Base-by-base conservation (phyloP, 331 rosid species). In the Cydonia oblonga region DNA sequence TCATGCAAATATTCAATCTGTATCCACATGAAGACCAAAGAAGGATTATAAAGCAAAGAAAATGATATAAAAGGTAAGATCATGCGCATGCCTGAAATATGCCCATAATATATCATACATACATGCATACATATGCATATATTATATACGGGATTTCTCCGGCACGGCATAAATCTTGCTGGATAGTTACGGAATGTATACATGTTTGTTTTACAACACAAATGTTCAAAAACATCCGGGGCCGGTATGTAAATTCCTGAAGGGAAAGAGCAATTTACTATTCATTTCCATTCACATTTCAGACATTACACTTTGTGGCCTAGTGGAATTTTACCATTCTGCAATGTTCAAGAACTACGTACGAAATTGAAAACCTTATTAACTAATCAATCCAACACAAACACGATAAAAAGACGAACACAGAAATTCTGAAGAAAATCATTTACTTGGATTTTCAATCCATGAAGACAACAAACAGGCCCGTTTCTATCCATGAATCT, bases 401-500 rank as follows among this genome's bases (percentile, higher is more conserved):
- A 69, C 78, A 73, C 71, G 77, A n/a, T 52, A 30, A 53, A 71
- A 42, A 46, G 9, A 35, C 79, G 69, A 20, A 68, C 64, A 77
- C 44, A 63, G 42, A 84, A 73, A 68, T 66, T 57, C 64, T 57
- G 75, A 6, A 33, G 38, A 83, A 76, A 78, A 80, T 79, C 68
- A 68, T 69, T 76, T 56, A 60, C 70, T 69, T n/a, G n/a, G n/a
- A n/a, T n/a, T n/a, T n/a, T n/a, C n/a, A n/a, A n/a, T n/a, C n/a
- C n/a, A n/a, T n/a, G n/a, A n/a, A n/a, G n/a, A n/a, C n/a, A n/a
- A n/a, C n/a, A n/a, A n/a, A n/a, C n/a, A 20, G 65, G 64, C 76
- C 78, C 74, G 73, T 70, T 86, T 70, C 85, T 74, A 68, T 85
- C 85, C 81, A 60, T 61, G 78, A 65, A 76, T 65, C 77, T 83